A percentile compares a stretch with the other conserved stretches of the same genome.
Conservation (phyloP, 176 grass and related monocot species). For the barley (Hordeum vulgare) region MorexV3_pseudomolecules_assembly NC_058521.1:539453444-539453943, state of each 20-base stretch:
- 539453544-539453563: not conserved
- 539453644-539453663: conserved; percentile 3
- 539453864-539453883: not conserved
- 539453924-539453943: not conserved
- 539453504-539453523: conserved; percentile 5
- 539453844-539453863: not conserved
- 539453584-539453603: not conserved
- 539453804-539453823: not conserved
- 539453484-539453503: not conserved
- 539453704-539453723: not conserved
- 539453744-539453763: not conserved
- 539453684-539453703: not conserved
- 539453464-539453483: not conserved
- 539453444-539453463: not conserved
- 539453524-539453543: not conserved
- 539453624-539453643: not conserved
- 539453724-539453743: not conserved
- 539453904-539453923: not conserved
- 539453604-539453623: not conserved
- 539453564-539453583: not conserved
- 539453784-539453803: not conserved
- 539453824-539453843: not conserved
- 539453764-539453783: not conserved
- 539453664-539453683: not conserved
- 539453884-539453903: not conserved